Percentiles rank a stretch among this genome's conserved stretches.
Evolutionary conservation across 305 asterid genomes (phyloP).

Genomic region (Fraxinus sp.): DNA sequence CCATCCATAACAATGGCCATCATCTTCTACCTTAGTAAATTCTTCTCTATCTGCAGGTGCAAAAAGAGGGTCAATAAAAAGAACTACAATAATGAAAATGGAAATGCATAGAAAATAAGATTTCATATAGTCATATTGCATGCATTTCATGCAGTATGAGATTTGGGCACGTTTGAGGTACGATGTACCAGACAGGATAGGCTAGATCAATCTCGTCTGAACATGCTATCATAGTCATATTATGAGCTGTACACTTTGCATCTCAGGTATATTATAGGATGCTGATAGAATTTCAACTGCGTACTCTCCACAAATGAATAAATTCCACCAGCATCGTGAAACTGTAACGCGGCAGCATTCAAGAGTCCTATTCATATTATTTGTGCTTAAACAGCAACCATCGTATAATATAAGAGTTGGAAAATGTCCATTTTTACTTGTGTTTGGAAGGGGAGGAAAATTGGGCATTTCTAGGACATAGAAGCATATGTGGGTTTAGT

Average conservation of each 20-base stretch:
- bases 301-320: not conserved
- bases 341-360: not conserved
- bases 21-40: conserved; percentile 24
- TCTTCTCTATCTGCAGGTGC: conserved; percentile 37
- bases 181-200: not conserved
- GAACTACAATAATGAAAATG: not conserved
- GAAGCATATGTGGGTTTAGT: not conserved
- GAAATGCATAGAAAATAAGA: not conserved
- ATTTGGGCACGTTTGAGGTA: not conserved
- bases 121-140: not conserved
- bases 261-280: not conserved
- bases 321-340: not conserved
- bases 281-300: not conserved
- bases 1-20: conserved; percentile 41
- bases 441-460: not conserved
- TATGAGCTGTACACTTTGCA: not conserved
- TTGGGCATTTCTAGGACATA: not conserved
- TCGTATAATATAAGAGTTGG: not conserved
- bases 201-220: not conserved
- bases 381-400: not conserved
- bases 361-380: not conserved
- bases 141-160: not conserved
- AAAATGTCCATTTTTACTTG: not conserved
- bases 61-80: not conserved
- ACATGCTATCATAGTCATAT: not conserved